Base-by-base conservation (phyloP, 306 rosid species). In the Acacia acuminata region DNA sequence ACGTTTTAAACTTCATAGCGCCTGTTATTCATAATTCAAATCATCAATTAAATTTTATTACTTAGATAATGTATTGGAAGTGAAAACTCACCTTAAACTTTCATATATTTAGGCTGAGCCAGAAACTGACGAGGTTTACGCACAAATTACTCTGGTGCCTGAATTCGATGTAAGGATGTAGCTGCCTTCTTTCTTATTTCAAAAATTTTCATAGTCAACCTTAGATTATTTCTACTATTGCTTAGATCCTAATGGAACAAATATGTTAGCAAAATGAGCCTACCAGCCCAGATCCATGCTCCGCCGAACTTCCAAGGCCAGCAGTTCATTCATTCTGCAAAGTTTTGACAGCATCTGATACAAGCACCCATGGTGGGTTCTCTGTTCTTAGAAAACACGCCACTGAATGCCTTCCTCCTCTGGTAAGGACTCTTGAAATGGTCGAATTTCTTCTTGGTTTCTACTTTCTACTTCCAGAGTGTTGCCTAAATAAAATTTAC, bases 351-450 rank as follows among this genome's bases (percentile, higher is more conserved):
- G 97, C 98, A 3, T 96, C 98, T 1, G 99, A 96, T 86, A 96
- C 99, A 0, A 96, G 99, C 84, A 96, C 99, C 27, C 99, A 96
- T 83, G 99, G 99, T 0, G 99, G 99, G 27, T 96, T 96, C 87
- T 96, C 99, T 19, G 96, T 96, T 87, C 90, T 92, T 3, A 87
- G 99, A 45, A 96, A 92, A 87, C 99, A 96, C 38, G 99, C 99
- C 50, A 96, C 96, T 0, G 99, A 91, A 75, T 93, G 98, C 87
- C 94, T 96, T 87, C 99, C 98, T 81, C 80, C 90, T 30, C 82
- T 96, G 98, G 99, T 95, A 90, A 81, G 40, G 22, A 63, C 44
- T 55, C 32, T 55, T 56, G 24, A 58, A 20, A 7, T 80, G 30
- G 50, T 65, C 74, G 47, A 61, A 73, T 75, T 66, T 71, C 17